These are phyloP conservation scores for Zarea fungicola DNA, from an alignment of 2,329 filamentous ascomycete species.

Conservation along the genomic window DNA sequence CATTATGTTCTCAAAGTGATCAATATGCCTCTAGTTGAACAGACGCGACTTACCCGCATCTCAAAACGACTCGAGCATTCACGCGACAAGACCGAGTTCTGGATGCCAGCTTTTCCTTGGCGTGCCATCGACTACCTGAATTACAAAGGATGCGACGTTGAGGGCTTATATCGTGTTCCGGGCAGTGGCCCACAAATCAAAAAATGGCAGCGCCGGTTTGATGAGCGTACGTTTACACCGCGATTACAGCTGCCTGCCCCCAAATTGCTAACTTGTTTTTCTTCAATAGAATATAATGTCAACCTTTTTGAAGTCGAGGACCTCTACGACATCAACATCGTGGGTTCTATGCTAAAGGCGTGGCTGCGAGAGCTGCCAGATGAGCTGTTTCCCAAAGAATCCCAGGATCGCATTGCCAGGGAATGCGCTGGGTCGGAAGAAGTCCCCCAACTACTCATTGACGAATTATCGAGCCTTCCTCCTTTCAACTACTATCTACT, in stretches of 20 bases:
- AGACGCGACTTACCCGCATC: slow-evolving; percentile 86
- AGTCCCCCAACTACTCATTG: slow-evolving; percentile 79
- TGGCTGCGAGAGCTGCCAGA: slow-evolving; percentile 95
- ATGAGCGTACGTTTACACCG: slow-evolving; percentile 56
- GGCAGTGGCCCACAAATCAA: slow-evolving; percentile 88
- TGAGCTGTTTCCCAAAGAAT: slow-evolving; percentile 81
- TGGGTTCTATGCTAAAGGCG: slow-evolving; percentile 92
- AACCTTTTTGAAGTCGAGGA: slow-evolving; percentile 83
- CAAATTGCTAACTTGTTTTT: background rate
- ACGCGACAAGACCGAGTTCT: slow-evolving; percentile 93
- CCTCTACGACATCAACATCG: slow-evolving; percentile 92
- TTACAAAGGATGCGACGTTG: slow-evolving; percentile 88
- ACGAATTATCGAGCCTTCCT: slow-evolving; percentile 88
- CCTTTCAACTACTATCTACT: slow-evolving; percentile 97
- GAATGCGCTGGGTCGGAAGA: slow-evolving; percentile 74
- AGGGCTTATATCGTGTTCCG: slow-evolving; percentile 87
- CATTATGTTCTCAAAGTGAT: slow-evolving; percentile 82
- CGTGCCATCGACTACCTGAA: slow-evolving; percentile 94
- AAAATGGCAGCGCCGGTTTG: slow-evolving; percentile 88
- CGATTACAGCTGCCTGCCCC: background rate
- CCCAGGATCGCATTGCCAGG: slow-evolving; percentile 73
- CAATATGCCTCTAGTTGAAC: slow-evolving; percentile 78
- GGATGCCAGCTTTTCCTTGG: slow-evolving; percentile 97
- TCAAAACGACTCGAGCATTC: slow-evolving; percentile 84
- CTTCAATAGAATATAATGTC: slow-evolving; percentile 75